Evolutionary conservation across 495 filamentous ascomycete genomes (phyloP), one percentile per base, ranked within the genome.

Genomic region (Penicillium angulare): DNA sequence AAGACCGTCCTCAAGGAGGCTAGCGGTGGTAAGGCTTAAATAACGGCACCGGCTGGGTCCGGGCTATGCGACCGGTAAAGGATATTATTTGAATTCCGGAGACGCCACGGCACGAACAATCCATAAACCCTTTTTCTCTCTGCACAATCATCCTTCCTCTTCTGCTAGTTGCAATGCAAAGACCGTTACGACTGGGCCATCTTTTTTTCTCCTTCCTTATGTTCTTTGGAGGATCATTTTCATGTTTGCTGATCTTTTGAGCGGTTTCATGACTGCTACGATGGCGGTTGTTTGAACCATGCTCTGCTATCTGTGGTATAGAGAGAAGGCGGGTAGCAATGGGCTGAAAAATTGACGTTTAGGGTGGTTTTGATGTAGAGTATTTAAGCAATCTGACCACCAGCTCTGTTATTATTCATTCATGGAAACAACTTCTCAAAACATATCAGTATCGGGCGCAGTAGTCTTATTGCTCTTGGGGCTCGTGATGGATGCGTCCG

Each of bases 1-100:
- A 86, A 88, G 56, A 80, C 79, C 52, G 76, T 97, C 60, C 76
- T 96, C 59, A 77, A 75, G 68, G 83, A 85, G 49, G 87, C 91
- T 72, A 88, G 84, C 83, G 92, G 90, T 80, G 87, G 86, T 43
- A 78, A 76, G 71, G 73, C 68, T 56, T 67, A 69, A 71, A 72
- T 71, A 60, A 69, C 58, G 41, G 48, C 56, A 48, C 65, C 66
- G 66, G 69, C 69, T 69, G 69, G 69, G 60, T 60, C 66, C 67
- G 67, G 70, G 59, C 63, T 53, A 64, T 60, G 64, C 64, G 56
- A 65, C 50, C 43, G 56, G 36, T 49, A 54, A 39, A n/a, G 50
- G 49, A 42, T 38, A 5, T 43, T 20, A 38, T 34, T 38, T 42
- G 50, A 24, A 46, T 47, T 48, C 50, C 42, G 34, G 48, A 42